Base-by-base conservation (phyloP, 345 rosid species). In the Boechera divaricarpa region DNA sequence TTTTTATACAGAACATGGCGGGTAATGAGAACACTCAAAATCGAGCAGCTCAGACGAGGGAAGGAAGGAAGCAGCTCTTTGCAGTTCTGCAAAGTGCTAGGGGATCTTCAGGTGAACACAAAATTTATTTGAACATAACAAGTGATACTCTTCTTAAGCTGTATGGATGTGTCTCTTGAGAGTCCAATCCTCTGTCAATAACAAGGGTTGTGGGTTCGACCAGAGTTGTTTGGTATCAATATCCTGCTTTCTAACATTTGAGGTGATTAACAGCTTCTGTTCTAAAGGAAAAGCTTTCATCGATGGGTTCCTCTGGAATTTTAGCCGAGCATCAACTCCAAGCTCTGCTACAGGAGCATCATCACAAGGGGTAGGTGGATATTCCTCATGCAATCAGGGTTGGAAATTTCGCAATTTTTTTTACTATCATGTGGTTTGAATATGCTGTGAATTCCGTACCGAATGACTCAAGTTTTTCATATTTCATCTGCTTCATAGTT, bases 291-390 rank as follows among this genome's bases (percentile, higher is more conserved):
- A 95, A 89, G 79, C 99, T 95, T 59, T 80, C 93, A 70, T 84
- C 90, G 39, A 83, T 95, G 90, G 99, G 98, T 63, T 85, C 98
- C 52, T 95, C 98, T 53, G 99, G 99, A 82, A 87, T 95, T 82
- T 86, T 95, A 77, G 99, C 99, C 45, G 99, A 95, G 69, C 97
- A 95, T 85, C 99, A 95, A 83, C 98, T 95, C 81, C 98, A 95
- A 85, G 88, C 99, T 61, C 88, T 88, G 77, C 78, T 95, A 77
- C 98, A 91, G 67, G 99, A 95, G 86, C 88, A 92, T 75, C 81
- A 86, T 79, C 77, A 86, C 77, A 95, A 89, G 85, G 99, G 99
- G 99, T 91, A 72, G 73, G 92, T 83, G 45, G 26, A 52, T 63
- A n/a, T 35, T 29, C 16, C 63, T 49, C 68, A 49, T 65, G 32